Conservation (phyloP, 331 rosid genomes). For the Quercus tomentella region DNA sequence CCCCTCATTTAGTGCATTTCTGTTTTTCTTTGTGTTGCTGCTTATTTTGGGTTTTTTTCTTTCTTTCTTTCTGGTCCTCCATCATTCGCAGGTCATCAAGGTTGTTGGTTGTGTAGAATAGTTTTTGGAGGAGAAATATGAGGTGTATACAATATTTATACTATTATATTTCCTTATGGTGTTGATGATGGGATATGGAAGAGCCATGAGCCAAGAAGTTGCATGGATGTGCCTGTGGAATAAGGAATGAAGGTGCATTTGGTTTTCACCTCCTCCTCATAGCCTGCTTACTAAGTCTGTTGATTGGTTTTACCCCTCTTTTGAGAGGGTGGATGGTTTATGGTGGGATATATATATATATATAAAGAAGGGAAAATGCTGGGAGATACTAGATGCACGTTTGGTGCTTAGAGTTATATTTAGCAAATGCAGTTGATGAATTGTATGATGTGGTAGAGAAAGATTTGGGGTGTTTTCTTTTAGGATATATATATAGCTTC, state of each 20-base stretch:
- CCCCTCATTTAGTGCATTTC: background rate
- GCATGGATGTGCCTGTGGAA: background rate
- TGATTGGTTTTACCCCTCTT: background rate
- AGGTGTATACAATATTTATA: background rate
- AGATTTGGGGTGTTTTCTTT: background rate
- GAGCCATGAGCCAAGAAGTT: background rate
- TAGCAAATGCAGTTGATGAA: background rate
- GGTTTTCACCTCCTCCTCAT: background rate
- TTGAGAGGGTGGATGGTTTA: background rate
- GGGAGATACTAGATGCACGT: background rate
- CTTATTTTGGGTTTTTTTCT: background rate
- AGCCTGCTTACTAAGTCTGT: no score
- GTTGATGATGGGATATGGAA: background rate
- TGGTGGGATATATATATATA: background rate
- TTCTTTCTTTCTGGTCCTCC: background rate
- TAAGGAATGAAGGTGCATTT: background rate
- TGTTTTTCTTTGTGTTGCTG: background rate
- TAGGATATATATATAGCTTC: background rate
- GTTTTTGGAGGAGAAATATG: background rate
- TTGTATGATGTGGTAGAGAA: background rate
- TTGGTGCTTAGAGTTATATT: background rate
- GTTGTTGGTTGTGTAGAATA: background rate
- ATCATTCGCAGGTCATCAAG: background rate
- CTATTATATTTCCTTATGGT: background rate
- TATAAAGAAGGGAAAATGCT: no score